Percentiles rank a stretch among this genome's conserved stretches.
Conservation (phyloP, 1,284 basidiomycete genomes). For the Irpex rosettiformis region DNA sequence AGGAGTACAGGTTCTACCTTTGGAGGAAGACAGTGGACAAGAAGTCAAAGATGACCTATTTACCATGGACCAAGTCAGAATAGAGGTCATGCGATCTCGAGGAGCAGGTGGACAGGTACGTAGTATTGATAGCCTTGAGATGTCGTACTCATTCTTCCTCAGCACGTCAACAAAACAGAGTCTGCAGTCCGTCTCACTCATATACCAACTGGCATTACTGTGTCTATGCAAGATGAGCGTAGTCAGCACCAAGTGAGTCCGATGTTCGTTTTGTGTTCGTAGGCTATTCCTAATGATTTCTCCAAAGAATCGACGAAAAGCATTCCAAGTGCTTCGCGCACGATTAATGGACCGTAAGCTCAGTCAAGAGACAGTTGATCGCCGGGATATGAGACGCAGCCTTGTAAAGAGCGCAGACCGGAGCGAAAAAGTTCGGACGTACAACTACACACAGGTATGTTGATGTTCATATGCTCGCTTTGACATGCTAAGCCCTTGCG, state of each 20-base stretch:
- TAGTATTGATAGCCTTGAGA: neutral
- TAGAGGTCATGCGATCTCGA: conserved; percentile 92
- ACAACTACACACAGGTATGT: conserved; percentile 83
- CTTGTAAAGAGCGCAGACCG: conserved; percentile 81
- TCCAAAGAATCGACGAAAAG: conserved; percentile 73
- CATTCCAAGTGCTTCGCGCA: conserved; percentile 83
- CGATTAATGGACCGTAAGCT: conserved; percentile 81
- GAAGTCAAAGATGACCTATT: conserved; percentile 56
- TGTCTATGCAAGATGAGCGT: conserved; percentile 98
- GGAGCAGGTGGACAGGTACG: conserved; percentile 94
- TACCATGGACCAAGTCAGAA: conserved; percentile 81
- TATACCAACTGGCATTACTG: conserved; percentile 88
- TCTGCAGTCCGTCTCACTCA: conserved; percentile 97
- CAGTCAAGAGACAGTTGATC: conserved; percentile 63
- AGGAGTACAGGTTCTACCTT: conserved; percentile 68
- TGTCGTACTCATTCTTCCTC: conserved; percentile 4
- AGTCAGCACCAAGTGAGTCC: conserved; percentile 84
- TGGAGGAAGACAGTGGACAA: conserved; percentile 57
- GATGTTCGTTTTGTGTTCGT: neutral
- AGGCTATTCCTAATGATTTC: neutral
- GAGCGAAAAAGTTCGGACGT: conserved; percentile 92
- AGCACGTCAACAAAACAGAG: conserved; percentile 99
- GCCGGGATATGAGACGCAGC: conserved; percentile 64
- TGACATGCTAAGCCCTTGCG: neutral
- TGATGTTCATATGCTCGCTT: neutral